Evolutionary conservation across 768 basidiomycete genomes (phyloP), one percentile per base, ranked within the genome.

Genomic region (Exidia glandulosa): DNA sequence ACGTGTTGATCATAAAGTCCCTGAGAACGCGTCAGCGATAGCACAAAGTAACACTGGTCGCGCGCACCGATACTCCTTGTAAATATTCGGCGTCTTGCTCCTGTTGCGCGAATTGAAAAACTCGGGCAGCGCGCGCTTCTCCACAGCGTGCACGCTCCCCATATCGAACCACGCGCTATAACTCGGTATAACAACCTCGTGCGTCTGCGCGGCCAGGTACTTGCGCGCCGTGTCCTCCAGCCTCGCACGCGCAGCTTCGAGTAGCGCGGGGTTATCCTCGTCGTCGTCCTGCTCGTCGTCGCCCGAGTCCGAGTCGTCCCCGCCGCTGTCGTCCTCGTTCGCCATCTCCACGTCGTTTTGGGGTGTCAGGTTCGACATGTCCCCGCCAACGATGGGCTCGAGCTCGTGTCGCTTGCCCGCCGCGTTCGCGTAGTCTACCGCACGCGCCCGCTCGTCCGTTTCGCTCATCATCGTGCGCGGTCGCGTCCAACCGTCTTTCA

Each of bases 51-150:
- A n/a, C n/a, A n/a, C n/a, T n/a, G n/a, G n/a, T n/a, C n/a, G n/a
- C n/a, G n/a, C n/a, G n/a, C n/a, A n/a, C n/a, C 96, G 85, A 68
- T 99, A 99, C 71, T 99, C 95, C 72, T 98, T 98, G 79, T 98
- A 99, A 63, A 97, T 93, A 23, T 90, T 80, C 0, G 96, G 95
- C 1, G 95, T 96, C 75, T 99, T 99, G 63, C 86, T 89, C 59
- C 94, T 76, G 72, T 98, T 97, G 58, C 92, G 81, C 50, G 89
- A 90, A 70, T 92, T 94, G 82, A 99, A 99, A 79, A 98, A 99
- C 73, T 99, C 96, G 33, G 96, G 96, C 31, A 99, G 77, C 0
- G 92, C 89, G 64, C 91, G 84, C 52, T 86, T 82, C 73, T 99
- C 96, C 62, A 98, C 88, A 10, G 89, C 82, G 67, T 96, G 90